phyloP scores from a whole-genome alignment of 139 green algal genomes.

The Chlorella ohadii region DNA sequence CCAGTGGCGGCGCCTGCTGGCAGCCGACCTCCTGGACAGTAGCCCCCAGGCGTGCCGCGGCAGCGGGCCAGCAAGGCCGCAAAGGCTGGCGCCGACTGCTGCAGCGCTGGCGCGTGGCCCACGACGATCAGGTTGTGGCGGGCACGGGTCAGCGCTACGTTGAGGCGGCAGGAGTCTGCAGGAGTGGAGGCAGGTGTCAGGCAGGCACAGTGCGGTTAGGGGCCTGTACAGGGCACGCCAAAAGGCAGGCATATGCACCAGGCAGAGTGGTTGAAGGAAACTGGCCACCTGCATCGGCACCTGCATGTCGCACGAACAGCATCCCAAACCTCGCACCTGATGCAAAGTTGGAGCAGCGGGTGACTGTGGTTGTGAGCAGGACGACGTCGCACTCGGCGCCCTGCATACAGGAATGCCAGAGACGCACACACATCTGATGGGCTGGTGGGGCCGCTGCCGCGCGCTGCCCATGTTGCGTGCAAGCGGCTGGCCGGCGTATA shows the following conservation, averaged over 20 bases:
- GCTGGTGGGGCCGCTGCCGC: no score
- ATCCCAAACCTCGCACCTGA: no score
- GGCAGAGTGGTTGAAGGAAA: no score
- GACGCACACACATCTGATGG: no score
- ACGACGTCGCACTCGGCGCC: conserved; percentile 86
- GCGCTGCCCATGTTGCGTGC: no score
- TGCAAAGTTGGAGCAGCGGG: conserved; percentile 45
- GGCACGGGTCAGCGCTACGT: conserved; percentile 84
- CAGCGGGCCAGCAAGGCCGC: conserved; percentile 36
- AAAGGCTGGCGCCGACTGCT: conserved; percentile 46
- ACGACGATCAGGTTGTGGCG: conserved; percentile 74
- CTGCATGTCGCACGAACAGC: no score
- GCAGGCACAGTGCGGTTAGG: no score
- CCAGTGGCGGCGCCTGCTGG: not conserved
- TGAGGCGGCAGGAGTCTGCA: conserved; percentile 66
- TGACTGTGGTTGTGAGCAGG: conserved; percentile 78
- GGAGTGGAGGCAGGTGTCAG: conserved; percentile 10
- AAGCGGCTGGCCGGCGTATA: no score
- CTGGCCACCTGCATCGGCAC: no score
- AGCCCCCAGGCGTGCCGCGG: not conserved
- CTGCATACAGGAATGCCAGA: conserved; percentile 35
- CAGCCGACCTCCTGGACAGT: conserved; percentile 7
- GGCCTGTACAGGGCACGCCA: no score
- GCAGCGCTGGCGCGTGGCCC: conserved; percentile 50
- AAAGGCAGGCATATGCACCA: no score